These are phyloP conservation scores for Chaetomium fimeti DNA, from an alignment of 495 filamentous ascomycete species.

Conservation along the genomic window DNA sequence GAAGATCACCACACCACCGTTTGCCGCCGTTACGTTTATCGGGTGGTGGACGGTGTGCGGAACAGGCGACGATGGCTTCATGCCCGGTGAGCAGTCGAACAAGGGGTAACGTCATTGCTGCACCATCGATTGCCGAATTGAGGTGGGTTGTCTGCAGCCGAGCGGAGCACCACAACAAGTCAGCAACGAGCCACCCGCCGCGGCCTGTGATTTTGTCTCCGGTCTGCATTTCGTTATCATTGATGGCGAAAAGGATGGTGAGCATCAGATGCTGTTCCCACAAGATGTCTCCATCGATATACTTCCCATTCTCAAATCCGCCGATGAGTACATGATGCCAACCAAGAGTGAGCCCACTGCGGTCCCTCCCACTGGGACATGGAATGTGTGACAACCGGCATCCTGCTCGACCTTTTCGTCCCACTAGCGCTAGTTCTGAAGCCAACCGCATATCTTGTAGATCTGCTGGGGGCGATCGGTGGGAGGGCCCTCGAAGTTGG, in stretches of 20 bases:
- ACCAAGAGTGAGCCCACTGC: neutral
- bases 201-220: slow-evolving; percentile 5
- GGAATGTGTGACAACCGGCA: neutral
- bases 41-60: neutral
- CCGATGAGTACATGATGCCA: neutral
- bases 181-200: neutral
- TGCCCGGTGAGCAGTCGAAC: neutral
- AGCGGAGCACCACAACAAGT: neutral
- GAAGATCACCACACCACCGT: slow-evolving; percentile 6
- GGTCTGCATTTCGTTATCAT: neutral
- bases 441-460: slow-evolving; percentile 1
- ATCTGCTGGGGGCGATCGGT: slow-evolving; percentile 8
- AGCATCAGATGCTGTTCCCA: neutral
- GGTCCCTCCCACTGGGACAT: neutral
- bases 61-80: slow-evolving; percentile 12
- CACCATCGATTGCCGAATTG: slow-evolving; percentile 29
- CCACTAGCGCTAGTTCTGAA: neutral
- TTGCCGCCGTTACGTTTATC: slow-evolving; percentile 4
- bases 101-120: slow-evolving; percentile 33
- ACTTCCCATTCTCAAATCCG: neutral
- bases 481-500: neutral
- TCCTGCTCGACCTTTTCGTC: neutral
- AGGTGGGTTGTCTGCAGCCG: slow-evolving; percentile 2
- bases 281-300: neutral
- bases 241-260: neutral